These are phyloP conservation scores for Syncephalastrum contaminatum DNA, from an alignment of 371 early-diverging fungal species.

Conservation along the genomic window DNA sequence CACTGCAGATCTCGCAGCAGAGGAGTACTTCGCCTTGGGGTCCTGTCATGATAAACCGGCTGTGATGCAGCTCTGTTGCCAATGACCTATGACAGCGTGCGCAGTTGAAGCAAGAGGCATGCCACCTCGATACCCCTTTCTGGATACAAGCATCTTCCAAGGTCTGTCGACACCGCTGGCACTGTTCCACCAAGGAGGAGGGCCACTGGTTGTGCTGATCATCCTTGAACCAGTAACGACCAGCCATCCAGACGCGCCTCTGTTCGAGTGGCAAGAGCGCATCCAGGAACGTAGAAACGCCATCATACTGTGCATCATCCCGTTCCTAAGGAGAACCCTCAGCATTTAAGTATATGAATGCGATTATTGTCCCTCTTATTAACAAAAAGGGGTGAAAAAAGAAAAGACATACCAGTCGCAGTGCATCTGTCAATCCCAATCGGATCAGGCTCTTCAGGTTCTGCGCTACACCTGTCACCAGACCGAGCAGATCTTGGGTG, in stretches of 20 bases:
- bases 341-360: too few species aligned
- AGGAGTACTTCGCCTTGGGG: neutral
- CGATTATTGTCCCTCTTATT: too few species aligned
- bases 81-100: constrained; percentile 54
- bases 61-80: constrained; percentile 43
- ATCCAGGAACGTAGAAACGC: constrained; percentile 54
- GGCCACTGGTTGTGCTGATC: constrained; percentile 10
- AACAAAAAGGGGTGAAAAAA: neutral
- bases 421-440: constrained; percentile 80
- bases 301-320: constrained; percentile 18
- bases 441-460: constrained; percentile 63
- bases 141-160: constrained; percentile 84
- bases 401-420: constrained; percentile 69
- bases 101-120: constrained; percentile 72
- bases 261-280: constrained; percentile 58
- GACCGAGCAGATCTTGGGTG: constrained; percentile 83
- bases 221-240: constrained; percentile 43
- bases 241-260: constrained; percentile 48
- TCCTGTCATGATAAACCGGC: constrained; percentile 36
- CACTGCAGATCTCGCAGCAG: too few species aligned
- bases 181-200: constrained; percentile 59
- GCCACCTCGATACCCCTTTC: constrained; percentile 64
- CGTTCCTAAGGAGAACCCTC: constrained; percentile 24
- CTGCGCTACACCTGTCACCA: constrained; percentile 76
- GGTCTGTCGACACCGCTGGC: constrained; percentile 62